These are phyloP conservation scores for Dictyostelium citrinum DNA, from an alignment of 78 protist genomes.

Conservation along the genomic window DNA sequence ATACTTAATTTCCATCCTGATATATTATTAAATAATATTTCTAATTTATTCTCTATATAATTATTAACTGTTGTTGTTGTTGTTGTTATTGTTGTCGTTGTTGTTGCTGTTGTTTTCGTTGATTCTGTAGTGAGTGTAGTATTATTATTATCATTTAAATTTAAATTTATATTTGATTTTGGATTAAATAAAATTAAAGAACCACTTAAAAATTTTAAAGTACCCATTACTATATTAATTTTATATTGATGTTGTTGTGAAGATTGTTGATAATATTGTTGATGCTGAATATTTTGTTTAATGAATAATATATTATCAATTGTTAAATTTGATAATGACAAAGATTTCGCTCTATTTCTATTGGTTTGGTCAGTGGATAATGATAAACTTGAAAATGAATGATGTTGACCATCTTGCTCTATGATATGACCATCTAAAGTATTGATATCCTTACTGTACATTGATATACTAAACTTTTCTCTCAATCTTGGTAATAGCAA, in stretches of 20 bases:
- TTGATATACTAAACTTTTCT: background rate
- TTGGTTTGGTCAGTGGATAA: background rate
- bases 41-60: background rate
- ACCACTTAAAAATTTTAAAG: background rate
- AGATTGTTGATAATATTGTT: background rate
- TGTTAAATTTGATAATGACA: background rate
- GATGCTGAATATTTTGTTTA: background rate
- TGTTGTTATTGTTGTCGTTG: background rate
- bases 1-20: conserved; percentile 26
- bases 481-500: conserved; percentile 19
- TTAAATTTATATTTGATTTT: background rate
- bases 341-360: background rate
- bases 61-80: background rate
- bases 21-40: background rate
- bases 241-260: background rate
- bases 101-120: background rate
- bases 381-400: background rate
- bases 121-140: background rate
- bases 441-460: conserved; percentile 32
- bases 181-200: background rate
- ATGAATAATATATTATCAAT: background rate
- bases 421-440: conserved; percentile 15
- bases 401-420: background rate
- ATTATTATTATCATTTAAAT: background rate
- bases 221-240: background rate